Conservation (phyloP, 2,329 filamentous ascomycete genomes). For the Thielaviopsis ethacetica region DNA sequence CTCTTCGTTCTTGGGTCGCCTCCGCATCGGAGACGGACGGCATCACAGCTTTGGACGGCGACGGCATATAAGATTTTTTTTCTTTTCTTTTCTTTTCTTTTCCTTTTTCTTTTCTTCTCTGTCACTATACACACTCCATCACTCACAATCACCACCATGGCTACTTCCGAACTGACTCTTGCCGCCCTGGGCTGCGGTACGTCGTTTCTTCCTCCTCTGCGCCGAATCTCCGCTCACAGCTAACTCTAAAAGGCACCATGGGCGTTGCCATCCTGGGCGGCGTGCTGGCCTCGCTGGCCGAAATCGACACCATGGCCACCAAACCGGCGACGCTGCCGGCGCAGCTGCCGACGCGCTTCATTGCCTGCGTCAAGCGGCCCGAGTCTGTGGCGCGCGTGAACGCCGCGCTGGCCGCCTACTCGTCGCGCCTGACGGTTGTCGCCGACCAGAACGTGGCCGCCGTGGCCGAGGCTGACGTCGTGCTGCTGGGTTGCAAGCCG, state of each 20-base stretch:
- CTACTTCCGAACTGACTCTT: slow-evolving; percentile 42
- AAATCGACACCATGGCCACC: slow-evolving; percentile 30
- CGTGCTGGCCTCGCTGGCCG: slow-evolving; percentile 54
- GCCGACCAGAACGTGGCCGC: slow-evolving; percentile 57
- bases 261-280: slow-evolving; percentile 72
- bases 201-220: background rate
- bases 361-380: slow-evolving; percentile 62
- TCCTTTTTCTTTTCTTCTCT: background rate
- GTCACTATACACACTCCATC: background rate
- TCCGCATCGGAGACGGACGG: slow-evolving; percentile 9
- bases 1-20: background rate
- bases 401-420: slow-evolving; percentile 46
- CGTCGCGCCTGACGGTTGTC: slow-evolving; percentile 45
- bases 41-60: background rate
- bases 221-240: background rate
- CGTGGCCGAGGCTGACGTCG: slow-evolving; percentile 50
- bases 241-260: slow-evolving; percentile 48
- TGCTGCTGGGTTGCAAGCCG: slow-evolving; percentile 70
- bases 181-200: slow-evolving; percentile 66
- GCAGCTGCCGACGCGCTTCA: slow-evolving; percentile 56
- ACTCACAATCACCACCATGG: background rate
- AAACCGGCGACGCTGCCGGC: slow-evolving; percentile 27
- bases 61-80: background rate
- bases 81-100: background rate
- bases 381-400: slow-evolving; percentile 54